Percentiles rank a stretch among this genome's conserved stretches.
phyloP scores from a whole-genome alignment of 495 filamentous ascomycete genomes.

The Daldinia caldariorum region DNA sequence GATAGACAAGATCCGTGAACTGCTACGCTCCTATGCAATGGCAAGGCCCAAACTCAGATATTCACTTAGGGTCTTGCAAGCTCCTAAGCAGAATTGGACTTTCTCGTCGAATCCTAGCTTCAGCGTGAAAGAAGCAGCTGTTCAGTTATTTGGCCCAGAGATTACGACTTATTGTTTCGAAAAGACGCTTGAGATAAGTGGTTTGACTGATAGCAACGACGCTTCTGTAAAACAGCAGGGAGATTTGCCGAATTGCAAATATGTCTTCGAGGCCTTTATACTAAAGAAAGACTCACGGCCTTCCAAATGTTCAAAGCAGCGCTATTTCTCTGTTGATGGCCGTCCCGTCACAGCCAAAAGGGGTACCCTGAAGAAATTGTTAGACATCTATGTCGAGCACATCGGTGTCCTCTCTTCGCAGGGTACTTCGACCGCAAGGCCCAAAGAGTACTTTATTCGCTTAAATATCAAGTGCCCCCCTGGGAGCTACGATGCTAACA shows the following conservation, averaged over 20 bases:
- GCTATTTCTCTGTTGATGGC: constrained; percentile 78
- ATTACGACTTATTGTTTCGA: constrained; percentile 61
- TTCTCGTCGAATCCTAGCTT: constrained; percentile 71
- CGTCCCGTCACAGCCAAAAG: constrained; percentile 73
- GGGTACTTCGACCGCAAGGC: constrained; percentile 14
- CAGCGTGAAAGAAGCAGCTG: constrained; percentile 69
- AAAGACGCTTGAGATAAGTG: constrained; percentile 34
- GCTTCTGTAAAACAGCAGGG: neutral
- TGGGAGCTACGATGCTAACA: constrained; percentile 84
- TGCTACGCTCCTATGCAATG: constrained; percentile 80
- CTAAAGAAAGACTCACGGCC: constrained; percentile 62
- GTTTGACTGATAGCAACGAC: constrained; percentile 8
- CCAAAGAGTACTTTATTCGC: constrained; percentile 75
- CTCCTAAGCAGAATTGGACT: constrained; percentile 70
- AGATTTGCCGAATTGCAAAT: neutral
- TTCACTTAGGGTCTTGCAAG: constrained; percentile 73
- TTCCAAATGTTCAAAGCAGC: constrained; percentile 67
- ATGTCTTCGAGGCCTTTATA: constrained; percentile 66
- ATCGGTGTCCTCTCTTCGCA: constrained; percentile 18
- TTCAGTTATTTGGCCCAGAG: constrained; percentile 75
- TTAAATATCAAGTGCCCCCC: constrained; percentile 76
- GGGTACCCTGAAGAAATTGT: constrained; percentile 74
- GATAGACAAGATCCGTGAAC: constrained; percentile 69
- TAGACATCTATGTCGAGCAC: constrained; percentile 51
- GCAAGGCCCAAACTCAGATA: constrained; percentile 72